Conservation (phyloP, 129 eudicot species). For the Flaveria linearis region DNA sequence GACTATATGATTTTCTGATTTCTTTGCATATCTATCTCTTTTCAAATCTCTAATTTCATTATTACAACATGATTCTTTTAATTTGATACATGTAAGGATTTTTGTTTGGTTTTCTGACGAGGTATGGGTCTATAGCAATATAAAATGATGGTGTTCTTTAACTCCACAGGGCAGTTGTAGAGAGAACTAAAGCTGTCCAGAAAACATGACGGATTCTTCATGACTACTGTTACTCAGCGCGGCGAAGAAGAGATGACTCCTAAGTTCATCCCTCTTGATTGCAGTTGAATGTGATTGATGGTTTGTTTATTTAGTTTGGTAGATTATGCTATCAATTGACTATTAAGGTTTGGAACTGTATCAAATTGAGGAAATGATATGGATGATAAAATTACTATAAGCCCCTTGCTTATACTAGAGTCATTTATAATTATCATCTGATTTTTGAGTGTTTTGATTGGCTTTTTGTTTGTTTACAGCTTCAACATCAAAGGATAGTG, state of each 20-base stretch:
- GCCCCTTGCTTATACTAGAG: too few relatives aligned
- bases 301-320: background rate
- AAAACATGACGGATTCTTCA: conserved; percentile 88
- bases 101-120: too few relatives aligned
- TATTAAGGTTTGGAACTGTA: conserved; percentile 23
- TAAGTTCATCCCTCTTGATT: conserved; percentile 35
- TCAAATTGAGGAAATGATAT: background rate
- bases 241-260: conserved; percentile 97
- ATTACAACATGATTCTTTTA: too few relatives aligned
- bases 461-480: background rate
- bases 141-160: too few relatives aligned
- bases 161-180: conserved; percentile 34
- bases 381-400: too few relatives aligned
- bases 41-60: too few relatives aligned
- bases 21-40: too few relatives aligned
- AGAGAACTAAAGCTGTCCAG: conserved; percentile 84
- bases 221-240: conserved; percentile 86
- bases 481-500: conserved; percentile 68
- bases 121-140: too few relatives aligned
- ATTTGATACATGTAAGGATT: too few relatives aligned
- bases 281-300: conserved; percentile 20
- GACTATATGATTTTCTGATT: too few relatives aligned
- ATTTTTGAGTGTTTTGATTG: background rate
- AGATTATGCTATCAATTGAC: background rate
- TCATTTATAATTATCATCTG: too few relatives aligned